Percentiles rank a stretch among this genome's conserved stretches.
Conservation (phyloP, 768 basidiomycete species). For the Pseudohyphozyma bogoriensis region DNA sequence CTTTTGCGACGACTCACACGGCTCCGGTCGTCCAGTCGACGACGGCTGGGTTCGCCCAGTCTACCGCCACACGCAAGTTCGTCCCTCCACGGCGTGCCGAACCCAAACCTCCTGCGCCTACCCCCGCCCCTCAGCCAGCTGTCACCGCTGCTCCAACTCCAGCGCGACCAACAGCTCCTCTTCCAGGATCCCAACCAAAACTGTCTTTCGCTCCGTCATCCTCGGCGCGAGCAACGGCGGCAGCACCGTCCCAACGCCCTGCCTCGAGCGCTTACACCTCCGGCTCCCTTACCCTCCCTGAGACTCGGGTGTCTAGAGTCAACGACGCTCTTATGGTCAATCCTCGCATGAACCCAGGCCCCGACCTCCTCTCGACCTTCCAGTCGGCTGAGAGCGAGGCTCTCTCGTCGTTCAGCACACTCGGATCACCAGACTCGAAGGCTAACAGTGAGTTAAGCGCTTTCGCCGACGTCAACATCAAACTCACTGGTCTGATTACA, state of each 20-base stretch:
- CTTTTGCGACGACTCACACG: too few relatives aligned
- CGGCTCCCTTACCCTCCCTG: slow-evolving; percentile 12
- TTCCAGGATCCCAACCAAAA: background rate
- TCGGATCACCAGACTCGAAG: background rate
- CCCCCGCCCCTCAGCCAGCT: background rate
- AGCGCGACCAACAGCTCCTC: background rate
- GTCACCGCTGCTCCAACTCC: background rate
- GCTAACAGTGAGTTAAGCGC: background rate
- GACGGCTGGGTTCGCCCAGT: too few relatives aligned
- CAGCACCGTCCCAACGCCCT: background rate
- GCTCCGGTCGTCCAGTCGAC: too few relatives aligned
- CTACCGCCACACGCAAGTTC: too few relatives aligned
- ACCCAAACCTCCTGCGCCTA: background rate
- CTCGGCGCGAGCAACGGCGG: background rate
- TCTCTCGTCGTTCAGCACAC: background rate
- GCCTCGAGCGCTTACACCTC: background rate
- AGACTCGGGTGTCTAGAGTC: slow-evolving; percentile 13
- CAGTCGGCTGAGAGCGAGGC: slow-evolving; percentile 1
- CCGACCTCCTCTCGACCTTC: slow-evolving; percentile 10
- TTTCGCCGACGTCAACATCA: background rate
- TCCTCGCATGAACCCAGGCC: background rate
- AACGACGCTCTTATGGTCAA: slow-evolving; percentile 19
- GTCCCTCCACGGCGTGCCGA: too few relatives aligned
- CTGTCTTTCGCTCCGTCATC: background rate
- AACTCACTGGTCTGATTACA: background rate